Evolutionary conservation across 306 rosid species (phyloP), one percentile per base, ranked within the genome.

Genomic region (Dryas alaskensis): DNA sequence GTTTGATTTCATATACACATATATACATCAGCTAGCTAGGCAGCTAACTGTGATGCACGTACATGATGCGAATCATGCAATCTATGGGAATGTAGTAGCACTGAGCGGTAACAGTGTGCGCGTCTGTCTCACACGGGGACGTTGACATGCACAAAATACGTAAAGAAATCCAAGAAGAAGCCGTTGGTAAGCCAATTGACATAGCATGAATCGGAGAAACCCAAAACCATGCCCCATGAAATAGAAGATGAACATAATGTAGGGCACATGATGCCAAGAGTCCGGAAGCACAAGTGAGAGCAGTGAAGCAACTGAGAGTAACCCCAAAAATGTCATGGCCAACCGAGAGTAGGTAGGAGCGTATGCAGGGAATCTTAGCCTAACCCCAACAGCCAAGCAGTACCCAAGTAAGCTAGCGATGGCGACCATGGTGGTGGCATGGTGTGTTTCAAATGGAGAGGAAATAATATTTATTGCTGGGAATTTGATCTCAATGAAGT

Each of bases 241-340:
- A 44, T 64, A 43, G 16, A 64, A 64, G 27, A 17, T 8, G 25
- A 64, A 19, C 13, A 64, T n/a, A 3, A 64, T 16, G 51, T 39
- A 64, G 3, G 51, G 50, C 51, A 64, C 69, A 17, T 5, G 31
- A 31, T n/a, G 51, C 19, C 31, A 8, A 5, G 51, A n/a, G 14
- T 4, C 37, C 5, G 69, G 69, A 44, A 64, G 51, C 49, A 64
- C 13, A 64, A 64, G 37, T 64, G 50, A 44, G 22, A 64, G 51
- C 69, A 64, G 6, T 17, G 69, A 64, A 44, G 69, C 39, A 3
- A 64, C 14, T 64, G 52, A 11, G 6, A 64, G 69, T n/a, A 64
- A 10, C 8, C 50, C 69, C 4, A 11, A 9, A 64, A 2, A 64
- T n/a, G 37, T 64, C 69, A 2, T 3, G 52, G 52, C 22, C 4